Evolutionary conservation across 2,329 filamentous ascomycete species (phyloP), one percentile per base, ranked within the genome.

Genomic region (Xylariaceae sp.): DNA sequence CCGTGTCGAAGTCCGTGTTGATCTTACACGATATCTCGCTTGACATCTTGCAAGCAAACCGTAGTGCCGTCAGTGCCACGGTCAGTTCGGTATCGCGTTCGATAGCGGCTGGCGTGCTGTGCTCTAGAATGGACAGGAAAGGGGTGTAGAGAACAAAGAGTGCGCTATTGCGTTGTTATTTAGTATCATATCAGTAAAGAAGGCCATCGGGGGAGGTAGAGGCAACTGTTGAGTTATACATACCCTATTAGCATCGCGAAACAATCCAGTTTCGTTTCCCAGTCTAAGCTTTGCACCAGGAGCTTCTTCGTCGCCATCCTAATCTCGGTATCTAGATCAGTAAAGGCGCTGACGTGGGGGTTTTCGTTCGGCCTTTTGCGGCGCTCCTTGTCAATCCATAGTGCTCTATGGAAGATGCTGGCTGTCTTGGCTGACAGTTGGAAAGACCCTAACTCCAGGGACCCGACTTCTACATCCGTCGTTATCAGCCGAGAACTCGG

Each of bases 201-300:
- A 37, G n/a, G 35, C 30, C 34, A 37, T 30, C 8, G 12, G 35
- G 2, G 35, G 8, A 37, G 40, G 11, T 1, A 39, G 6, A 47
- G n/a, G 30, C 7, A n/a, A n/a, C 7, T 35, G 7, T 29, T 30
- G 29, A 29, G n/a, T 37, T 12, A 44, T n/a, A 59, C 58, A 30
- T 64, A 69, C 67, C 66, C 67, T 31, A 66, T 58, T n/a, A 67
- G 61, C 67, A 70, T 68, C 4, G 68, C 65, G 40, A 70, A 70
- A 47, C 67, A 68, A 42, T 70, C 67, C 1, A 70, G 64, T 47
- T 62, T 61, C 19, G 59, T 51, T 54, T 68, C 66, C 68, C 68
- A 70, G 26, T 69, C 63, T 6, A 65, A 41, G 32, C 61, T 64
- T 19, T 68, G 58, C 12, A 53, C 52, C 9, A 70, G 49, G 27